These are phyloP conservation scores for Ophiorrhiza pumila DNA, from an alignment of 257 asterid species.

Conservation along the genomic window DNA sequence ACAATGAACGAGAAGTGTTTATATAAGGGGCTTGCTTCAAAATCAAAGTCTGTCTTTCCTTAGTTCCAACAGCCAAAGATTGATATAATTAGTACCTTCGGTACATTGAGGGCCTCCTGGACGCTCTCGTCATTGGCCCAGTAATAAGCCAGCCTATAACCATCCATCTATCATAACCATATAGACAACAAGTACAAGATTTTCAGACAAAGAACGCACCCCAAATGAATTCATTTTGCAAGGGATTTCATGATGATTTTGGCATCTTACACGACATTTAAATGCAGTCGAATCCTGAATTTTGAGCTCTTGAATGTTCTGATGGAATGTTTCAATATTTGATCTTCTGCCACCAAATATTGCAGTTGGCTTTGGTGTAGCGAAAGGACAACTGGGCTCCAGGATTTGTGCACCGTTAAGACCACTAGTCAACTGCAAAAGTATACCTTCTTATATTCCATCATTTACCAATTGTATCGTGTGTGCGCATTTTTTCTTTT, in stretches of 20 bases:
- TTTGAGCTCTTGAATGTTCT: conserved; percentile 4
- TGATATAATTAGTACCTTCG: conserved; percentile 37
- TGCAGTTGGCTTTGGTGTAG: not conserved
- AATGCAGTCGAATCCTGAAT: not conserved
- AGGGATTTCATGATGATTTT: not conserved
- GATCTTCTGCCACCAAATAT: conserved; percentile 8
- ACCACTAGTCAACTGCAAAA: conserved; percentile 16
- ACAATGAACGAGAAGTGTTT: no score
- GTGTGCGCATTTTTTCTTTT: not conserved
- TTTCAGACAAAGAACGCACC: not conserved
- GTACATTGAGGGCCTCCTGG: conserved; percentile 36
- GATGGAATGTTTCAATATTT: not conserved
- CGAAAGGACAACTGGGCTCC: conserved; percentile 25
- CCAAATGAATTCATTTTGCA: not conserved
- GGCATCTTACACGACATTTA: conserved; percentile 21
- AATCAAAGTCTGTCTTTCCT: not conserved
- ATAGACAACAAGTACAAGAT: not conserved
- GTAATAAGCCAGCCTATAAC: conserved; percentile 16
- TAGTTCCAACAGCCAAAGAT: no score
- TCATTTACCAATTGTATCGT: not conserved
- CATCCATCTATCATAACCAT: conserved; percentile 18
- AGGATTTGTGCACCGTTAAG: not conserved
- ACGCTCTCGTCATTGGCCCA: conserved; percentile 34
- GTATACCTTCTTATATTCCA: not conserved
- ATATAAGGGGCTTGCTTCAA: not conserved